Evolutionary conservation across 305 asterid genomes (phyloP).

Genomic region (Solanum hybrid): DNA sequence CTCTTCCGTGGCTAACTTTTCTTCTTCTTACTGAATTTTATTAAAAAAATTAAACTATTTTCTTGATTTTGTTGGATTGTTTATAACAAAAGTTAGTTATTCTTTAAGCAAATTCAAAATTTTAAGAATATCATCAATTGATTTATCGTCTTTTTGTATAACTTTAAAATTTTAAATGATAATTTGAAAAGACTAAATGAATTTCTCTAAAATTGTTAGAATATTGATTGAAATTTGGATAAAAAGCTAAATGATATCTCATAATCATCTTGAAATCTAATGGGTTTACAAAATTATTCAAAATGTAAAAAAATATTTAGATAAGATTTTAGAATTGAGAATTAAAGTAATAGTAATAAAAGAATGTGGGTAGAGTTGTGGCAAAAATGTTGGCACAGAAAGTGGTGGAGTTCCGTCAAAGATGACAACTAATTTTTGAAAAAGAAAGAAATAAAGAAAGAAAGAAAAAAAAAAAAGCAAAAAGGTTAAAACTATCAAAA

Average conservation of each 20-base stretch:
- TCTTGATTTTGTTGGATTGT: neutral
- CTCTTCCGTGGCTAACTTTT: neutral
- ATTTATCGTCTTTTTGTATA: neutral
- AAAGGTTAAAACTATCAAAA: neutral
- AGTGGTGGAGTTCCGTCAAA: neutral
- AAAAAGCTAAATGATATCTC: neutral
- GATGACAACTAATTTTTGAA: neutral
- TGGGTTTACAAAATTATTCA: neutral
- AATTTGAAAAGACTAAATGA: neutral
- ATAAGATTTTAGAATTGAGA: neutral
- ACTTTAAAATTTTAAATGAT: neutral
- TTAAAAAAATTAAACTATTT: too few relatives aligned
- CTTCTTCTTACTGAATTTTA: neutral
- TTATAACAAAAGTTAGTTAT: neutral
- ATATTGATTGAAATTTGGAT: neutral
- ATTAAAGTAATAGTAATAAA: neutral
- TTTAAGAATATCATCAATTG: neutral
- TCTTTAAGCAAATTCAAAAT: neutral
- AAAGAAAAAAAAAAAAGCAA: too few relatives aligned
- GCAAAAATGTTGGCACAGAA: neutral
- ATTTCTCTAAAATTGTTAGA: neutral
- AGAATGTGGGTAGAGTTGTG: neutral
- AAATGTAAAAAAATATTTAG: too few relatives aligned
- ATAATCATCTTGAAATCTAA: neutral
- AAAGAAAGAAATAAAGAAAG: neutral